A percentile compares a stretch with the other conserved stretches of the same genome.
Evolutionary conservation across 2,329 filamentous ascomycete species (phyloP).

Genomic region (Cyphellophora europaea): DNA sequence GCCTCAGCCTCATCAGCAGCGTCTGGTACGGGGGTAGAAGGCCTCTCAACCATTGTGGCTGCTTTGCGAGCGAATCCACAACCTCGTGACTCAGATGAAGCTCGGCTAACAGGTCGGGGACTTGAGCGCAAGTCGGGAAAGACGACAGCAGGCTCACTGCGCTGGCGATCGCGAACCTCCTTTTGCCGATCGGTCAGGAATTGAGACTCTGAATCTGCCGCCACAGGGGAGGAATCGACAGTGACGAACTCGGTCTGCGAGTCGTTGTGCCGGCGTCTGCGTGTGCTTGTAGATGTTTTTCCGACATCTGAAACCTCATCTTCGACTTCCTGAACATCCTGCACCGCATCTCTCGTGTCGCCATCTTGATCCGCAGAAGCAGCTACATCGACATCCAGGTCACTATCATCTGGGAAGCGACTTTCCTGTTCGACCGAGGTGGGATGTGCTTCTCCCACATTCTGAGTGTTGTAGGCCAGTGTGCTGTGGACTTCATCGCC

Average conservation of each 20-base stretch:
- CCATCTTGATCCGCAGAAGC: too few relatives aligned
- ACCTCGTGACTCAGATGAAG: constrained; percentile 6
- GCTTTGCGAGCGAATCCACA: constrained; percentile 14
- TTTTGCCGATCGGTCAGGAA: constrained; percentile 69
- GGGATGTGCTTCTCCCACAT: too few relatives aligned
- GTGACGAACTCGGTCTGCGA: constrained; percentile 71
- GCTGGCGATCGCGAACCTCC: constrained; percentile 66
- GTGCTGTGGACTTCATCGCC: constrained; percentile 16
- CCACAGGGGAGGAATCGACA: constrained; percentile 52
- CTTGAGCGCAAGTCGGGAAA: constrained; percentile 61
- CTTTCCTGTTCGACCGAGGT: too few relatives aligned
- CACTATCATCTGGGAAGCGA: too few relatives aligned
- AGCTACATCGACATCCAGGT: too few relatives aligned
- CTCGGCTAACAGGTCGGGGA: constrained; percentile 20
- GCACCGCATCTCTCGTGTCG: too few relatives aligned
- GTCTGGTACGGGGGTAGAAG: constrained; percentile 13
- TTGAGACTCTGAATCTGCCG: constrained; percentile 53
- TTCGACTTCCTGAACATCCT: too few relatives aligned
- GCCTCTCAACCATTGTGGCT: constrained; percentile 6
- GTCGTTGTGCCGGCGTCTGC: constrained; percentile 63
- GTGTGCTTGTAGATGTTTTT: constrained; percentile 28
- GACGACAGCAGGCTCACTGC: constrained; percentile 50
- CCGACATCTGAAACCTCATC: constrained; percentile 3
- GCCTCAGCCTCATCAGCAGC: constrained; percentile 12
- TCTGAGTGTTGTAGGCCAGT: constrained; percentile 1